A percentile compares a stretch with the other conserved stretches of the same genome.
Evolutionary conservation across 768 basidiomycete species (phyloP).

Genomic region (Termitomyces eurrhizus): DNA sequence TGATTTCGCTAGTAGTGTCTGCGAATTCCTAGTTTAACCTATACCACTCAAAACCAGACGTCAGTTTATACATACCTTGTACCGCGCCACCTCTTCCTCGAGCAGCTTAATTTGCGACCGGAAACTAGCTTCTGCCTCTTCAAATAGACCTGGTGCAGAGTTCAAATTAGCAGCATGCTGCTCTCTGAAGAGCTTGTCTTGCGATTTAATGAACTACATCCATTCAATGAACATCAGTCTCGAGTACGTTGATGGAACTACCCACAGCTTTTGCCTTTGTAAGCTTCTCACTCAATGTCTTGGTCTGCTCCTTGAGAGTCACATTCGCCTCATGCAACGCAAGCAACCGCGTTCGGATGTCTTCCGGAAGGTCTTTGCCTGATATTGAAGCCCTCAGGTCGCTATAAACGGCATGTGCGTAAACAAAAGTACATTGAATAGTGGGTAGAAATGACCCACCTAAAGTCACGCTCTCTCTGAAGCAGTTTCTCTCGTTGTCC

Average conservation of each 20-base stretch:
- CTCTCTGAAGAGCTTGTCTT: conserved; percentile 86
- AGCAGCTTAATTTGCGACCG: conserved; percentile 63
- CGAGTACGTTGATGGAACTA: not conserved
- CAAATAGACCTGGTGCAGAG: conserved; percentile 50
- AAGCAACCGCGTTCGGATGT: conserved; percentile 71
- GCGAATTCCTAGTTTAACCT: not conserved
- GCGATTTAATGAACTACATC: conserved; percentile 84
- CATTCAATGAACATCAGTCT: not conserved
- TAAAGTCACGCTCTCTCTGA: conserved; percentile 81
- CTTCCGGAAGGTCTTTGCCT: conserved; percentile 78
- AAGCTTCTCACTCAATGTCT: conserved; percentile 72
- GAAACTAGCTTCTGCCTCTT: conserved; percentile 67
- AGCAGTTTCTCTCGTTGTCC: conserved; percentile 84
- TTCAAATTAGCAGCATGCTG: conserved; percentile 59
- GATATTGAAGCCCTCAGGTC: conserved; percentile 75
- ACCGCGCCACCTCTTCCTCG: conserved; percentile 56
- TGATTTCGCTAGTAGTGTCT: conserved; percentile 53
- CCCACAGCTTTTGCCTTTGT: conserved; percentile 71
- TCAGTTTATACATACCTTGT: conserved; percentile 38
- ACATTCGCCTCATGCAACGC: conserved; percentile 77
- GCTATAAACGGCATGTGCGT: conserved; percentile 30
- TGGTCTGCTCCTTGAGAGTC: conserved; percentile 64
- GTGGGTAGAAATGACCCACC: conserved; percentile 39
- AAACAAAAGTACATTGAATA: not conserved
- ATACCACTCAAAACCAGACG: not conserved